Percentiles rank a stretch among this genome's conserved stretches.
phyloP scores from a whole-genome alignment of 2,329 filamentous ascomycete genomes.

The Alternaria brassicae region DNA sequence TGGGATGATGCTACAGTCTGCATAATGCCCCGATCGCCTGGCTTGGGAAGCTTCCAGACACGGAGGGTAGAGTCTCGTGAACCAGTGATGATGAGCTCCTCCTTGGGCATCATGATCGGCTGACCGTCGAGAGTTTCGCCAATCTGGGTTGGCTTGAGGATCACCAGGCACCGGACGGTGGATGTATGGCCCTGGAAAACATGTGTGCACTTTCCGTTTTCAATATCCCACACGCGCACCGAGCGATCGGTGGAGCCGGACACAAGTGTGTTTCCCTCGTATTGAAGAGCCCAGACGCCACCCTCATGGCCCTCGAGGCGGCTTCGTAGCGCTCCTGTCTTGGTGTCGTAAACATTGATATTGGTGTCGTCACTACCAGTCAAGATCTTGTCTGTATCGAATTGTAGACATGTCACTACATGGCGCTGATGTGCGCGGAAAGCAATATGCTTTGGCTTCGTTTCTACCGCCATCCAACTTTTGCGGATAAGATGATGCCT shows the following conservation, averaged over 20 bases:
- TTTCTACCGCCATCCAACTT: conserved; percentile 85
- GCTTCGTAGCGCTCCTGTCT: conserved; percentile 83
- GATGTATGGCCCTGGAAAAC: conserved; percentile 98
- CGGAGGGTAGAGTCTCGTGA: conserved; percentile 93
- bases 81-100: conserved; percentile 95
- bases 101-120: conserved; percentile 87
- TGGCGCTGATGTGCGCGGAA: conserved; percentile 96
- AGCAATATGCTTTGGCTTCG: conserved; percentile 87
- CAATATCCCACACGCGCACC: conserved; percentile 99
- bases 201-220: conserved; percentile 88
- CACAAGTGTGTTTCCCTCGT: conserved; percentile 92
- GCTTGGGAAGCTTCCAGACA: conserved; percentile 90
- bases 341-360: conserved; percentile 97
- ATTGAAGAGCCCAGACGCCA: conserved; percentile 96
- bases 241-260: conserved; percentile 96
- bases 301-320: conserved; percentile 93
- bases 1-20: conserved; percentile 78
- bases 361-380: conserved; percentile 97
- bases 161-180: conserved; percentile 93
- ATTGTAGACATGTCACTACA: conserved; percentile 97
- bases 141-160: conserved; percentile 84
- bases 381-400: conserved; percentile 96
- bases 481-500: conserved; percentile 89
- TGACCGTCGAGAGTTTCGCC: conserved; percentile 74
- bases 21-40: conserved; percentile 77